These are phyloP conservation scores for Nemania bipapillata DNA, from an alignment of 2,329 filamentous ascomycete species.

Conservation along the genomic window DNA sequence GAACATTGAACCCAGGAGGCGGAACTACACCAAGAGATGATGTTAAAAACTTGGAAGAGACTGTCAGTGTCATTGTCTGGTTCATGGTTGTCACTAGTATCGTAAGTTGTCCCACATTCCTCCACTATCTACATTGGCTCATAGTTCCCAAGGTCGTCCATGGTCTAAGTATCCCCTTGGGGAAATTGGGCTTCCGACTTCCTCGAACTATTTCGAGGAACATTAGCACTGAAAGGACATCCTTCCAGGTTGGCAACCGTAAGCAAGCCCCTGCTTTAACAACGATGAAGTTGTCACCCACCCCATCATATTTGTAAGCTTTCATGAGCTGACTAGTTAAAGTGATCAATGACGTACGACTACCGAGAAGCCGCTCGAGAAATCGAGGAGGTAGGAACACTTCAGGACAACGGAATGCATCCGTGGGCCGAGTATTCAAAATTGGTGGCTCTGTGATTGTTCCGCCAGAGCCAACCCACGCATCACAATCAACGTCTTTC, in stretches of 20 bases:
- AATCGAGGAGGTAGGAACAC: constrained; percentile 30
- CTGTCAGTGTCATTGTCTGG: constrained; percentile 80
- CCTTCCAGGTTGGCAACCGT: constrained; percentile 38
- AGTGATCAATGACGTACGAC: constrained; percentile 15
- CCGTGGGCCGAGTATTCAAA: constrained; percentile 51
- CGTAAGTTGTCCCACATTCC: constrained; percentile 61
- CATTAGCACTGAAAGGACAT: constrained; percentile 52
- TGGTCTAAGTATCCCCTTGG: constrained; percentile 81
- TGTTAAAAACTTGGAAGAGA: constrained; percentile 72
- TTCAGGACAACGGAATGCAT: constrained; percentile 39
- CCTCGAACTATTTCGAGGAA: constrained; percentile 70
- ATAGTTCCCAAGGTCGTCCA: constrained; percentile 71
- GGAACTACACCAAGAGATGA: constrained; percentile 72
- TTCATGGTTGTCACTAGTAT: constrained; percentile 86
- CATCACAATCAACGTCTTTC: background rate
- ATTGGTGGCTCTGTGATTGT: constrained; percentile 57
- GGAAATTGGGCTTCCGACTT: constrained; percentile 71
- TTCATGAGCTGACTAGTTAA: background rate
- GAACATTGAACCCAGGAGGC: constrained; percentile 59
- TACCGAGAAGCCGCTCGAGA: constrained; percentile 40
- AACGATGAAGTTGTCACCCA: background rate
- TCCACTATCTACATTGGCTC: constrained; percentile 13
- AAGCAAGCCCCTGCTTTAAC: constrained; percentile 4
- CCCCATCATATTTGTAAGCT: background rate
- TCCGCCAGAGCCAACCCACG: constrained; percentile 16